These are phyloP conservation scores for Ceratocystis huliohia DNA, from an alignment of 2,329 filamentous ascomycete species.

Conservation along the genomic window DNA sequence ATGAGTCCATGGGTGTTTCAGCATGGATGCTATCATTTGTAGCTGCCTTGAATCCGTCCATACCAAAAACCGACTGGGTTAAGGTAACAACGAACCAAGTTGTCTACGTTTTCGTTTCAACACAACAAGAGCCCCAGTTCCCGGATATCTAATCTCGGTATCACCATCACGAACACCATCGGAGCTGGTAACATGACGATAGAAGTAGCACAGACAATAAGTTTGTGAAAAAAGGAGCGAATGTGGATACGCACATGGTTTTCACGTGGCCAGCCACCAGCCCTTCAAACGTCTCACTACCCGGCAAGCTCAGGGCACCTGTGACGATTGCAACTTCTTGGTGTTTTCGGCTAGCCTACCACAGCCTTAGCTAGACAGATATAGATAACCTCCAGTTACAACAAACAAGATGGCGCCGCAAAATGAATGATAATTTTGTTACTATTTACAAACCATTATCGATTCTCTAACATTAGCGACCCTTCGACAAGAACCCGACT, in stretches of 20 bases:
- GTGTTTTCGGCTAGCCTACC: slow-evolving; percentile 2
- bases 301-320: background rate
- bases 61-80: background rate
- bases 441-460: background rate
- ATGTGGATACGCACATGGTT: slow-evolving; percentile 4
- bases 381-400: background rate
- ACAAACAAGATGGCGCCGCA: background rate
- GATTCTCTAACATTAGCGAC: too few species aligned
- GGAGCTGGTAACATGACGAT: background rate
- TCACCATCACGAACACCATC: background rate
- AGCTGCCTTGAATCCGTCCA: background rate
- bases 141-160: background rate
- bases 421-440: background rate
- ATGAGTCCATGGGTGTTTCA: background rate
- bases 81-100: background rate
- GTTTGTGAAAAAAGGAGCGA: background rate
- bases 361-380: background rate
- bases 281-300: slow-evolving; percentile 5
- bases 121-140: background rate
- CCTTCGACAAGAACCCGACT: background rate
- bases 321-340: slow-evolving; percentile 7
- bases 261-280: slow-evolving; percentile 2
- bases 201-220: background rate
- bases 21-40: slow-evolving; percentile 1
- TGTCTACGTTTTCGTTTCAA: background rate